Percentiles rank a stretch among this genome's conserved stretches.
Evolutionary conservation across 2,329 filamentous ascomycete species (phyloP).

Genomic region (Paecilomyces variotii): DNA sequence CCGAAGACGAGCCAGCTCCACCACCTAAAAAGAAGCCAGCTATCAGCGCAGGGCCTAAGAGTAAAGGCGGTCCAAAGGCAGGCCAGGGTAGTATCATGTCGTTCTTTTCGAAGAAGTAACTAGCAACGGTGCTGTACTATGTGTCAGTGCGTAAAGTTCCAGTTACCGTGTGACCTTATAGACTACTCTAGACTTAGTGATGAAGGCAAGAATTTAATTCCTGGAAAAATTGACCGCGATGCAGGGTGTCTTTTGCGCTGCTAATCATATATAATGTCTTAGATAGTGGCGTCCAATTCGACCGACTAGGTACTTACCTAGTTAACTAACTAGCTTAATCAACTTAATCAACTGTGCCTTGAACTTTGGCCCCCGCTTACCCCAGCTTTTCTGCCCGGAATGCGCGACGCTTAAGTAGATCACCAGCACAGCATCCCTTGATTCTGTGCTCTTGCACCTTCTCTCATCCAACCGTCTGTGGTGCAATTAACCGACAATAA

Average conservation of each 20-base stretch:
- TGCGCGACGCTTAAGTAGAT: neutral
- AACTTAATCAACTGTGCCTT: neutral
- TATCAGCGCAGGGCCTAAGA: conserved; percentile 38
- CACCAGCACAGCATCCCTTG: neutral
- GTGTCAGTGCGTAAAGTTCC: neutral
- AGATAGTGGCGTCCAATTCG: neutral
- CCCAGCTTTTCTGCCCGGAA: neutral
- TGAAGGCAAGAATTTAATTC: neutral
- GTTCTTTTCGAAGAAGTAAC: conserved; percentile 76
- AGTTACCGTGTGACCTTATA: neutral
- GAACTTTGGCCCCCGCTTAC: neutral
- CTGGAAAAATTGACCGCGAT: neutral
- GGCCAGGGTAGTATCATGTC: conserved; percentile 73
- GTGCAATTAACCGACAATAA: neutral
- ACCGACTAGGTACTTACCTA: neutral
- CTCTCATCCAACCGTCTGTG: neutral
- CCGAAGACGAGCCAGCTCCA: conserved; percentile 66
- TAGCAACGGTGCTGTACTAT: conserved; percentile 4
- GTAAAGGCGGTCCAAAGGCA: conserved; percentile 51
- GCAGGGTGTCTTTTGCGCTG: conserved; percentile 6
- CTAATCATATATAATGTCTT: neutral
- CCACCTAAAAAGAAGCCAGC: conserved; percentile 40
- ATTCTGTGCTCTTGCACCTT: neutral
- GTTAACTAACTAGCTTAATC: neutral
- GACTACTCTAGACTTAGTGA: neutral